phyloP scores from a whole-genome alignment of 2,329 filamentous ascomycete genomes.

The Claviceps africana region DNA sequence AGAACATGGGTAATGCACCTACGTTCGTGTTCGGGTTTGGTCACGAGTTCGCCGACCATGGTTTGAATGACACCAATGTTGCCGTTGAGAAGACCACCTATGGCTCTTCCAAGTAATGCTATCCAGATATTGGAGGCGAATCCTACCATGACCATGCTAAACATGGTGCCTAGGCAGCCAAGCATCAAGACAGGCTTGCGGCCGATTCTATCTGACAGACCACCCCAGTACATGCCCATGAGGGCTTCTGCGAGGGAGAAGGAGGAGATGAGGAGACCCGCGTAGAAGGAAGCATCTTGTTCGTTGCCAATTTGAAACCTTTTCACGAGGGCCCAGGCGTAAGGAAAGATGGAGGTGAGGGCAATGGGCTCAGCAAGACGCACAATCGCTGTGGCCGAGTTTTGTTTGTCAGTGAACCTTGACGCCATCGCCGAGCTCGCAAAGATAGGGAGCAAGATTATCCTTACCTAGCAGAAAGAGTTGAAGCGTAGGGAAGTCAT shows the following conservation, averaged over 20 bases:
- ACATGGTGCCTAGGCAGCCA: constrained; percentile 68
- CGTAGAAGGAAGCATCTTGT: constrained; percentile 72
- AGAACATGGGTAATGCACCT: constrained; percentile 25
- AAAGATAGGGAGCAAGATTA: neutral
- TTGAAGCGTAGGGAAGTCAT: constrained; percentile 69
- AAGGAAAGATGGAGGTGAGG: constrained; percentile 85
- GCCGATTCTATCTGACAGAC: constrained; percentile 66
- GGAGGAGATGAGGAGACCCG: constrained; percentile 74
- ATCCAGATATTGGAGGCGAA: constrained; percentile 74
- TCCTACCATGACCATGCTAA: constrained; percentile 72
- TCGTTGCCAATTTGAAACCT: constrained; percentile 58
- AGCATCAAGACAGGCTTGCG: constrained; percentile 74
- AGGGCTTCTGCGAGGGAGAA: constrained; percentile 71
- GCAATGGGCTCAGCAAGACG: constrained; percentile 87
- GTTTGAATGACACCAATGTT: constrained; percentile 87
- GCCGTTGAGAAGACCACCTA: constrained; percentile 76
- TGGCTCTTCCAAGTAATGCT: constrained; percentile 58
- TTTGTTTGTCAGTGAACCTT: constrained; percentile 7
- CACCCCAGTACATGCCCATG: constrained; percentile 82
- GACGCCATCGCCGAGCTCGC: neutral
- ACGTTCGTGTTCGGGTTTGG: constrained; percentile 75
- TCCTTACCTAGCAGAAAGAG: constrained; percentile 68
- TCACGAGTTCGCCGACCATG: constrained; percentile 82
- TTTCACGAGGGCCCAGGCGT: constrained; percentile 74
- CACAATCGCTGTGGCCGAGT: constrained; percentile 55